Percentiles rank a stretch among this genome's conserved stretches.
These are phyloP conservation scores for Amanita jacksonii DNA, from an alignment of 768 basidiomycete species.

Conservation along the genomic window DNA sequence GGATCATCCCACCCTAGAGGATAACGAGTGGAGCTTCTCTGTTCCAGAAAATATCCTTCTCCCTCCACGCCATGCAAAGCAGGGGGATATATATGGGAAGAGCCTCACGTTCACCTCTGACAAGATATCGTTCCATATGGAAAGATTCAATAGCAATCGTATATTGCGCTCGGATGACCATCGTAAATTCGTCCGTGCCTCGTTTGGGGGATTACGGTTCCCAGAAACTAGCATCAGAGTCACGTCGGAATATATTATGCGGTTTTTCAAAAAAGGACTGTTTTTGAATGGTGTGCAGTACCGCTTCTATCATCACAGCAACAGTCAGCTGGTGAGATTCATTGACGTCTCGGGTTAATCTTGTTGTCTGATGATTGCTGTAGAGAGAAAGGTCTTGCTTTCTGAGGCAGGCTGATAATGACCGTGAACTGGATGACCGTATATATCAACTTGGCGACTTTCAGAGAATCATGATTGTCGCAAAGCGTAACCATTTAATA, in stretches of 20 bases:
- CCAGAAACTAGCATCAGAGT: constrained; percentile 38
- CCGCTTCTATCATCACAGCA: constrained; percentile 64
- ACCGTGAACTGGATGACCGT: constrained; percentile 46
- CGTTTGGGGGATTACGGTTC: constrained; percentile 46
- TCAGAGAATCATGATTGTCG: constrained; percentile 48
- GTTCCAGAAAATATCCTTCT: constrained; percentile 22
- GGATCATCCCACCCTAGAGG: constrained; percentile 34
- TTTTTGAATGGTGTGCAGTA: constrained; percentile 51
- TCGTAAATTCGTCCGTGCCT: constrained; percentile 44
- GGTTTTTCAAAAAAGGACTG: constrained; percentile 45
- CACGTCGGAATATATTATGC: constrained; percentile 44
- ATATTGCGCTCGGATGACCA: constrained; percentile 49
- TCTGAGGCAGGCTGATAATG: constrained; percentile 41
- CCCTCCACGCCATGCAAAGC: constrained; percentile 18
- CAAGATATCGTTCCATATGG: constrained; percentile 40
- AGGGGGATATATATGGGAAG: constrained; percentile 29
- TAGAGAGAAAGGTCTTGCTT: constrained; percentile 59
- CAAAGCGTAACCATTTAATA: constrained; percentile 39
- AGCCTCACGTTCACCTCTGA: constrained; percentile 40
- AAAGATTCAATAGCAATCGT: constrained; percentile 45
- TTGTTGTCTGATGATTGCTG: background rate
- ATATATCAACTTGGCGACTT: constrained; percentile 55
- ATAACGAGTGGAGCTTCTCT: constrained; percentile 42
- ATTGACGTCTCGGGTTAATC: background rate
- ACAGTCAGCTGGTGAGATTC: constrained; percentile 48